Evolutionary conservation across 257 asterid genomes (phyloP).

Genomic region (Jacaranda mimosifolia): DNA sequence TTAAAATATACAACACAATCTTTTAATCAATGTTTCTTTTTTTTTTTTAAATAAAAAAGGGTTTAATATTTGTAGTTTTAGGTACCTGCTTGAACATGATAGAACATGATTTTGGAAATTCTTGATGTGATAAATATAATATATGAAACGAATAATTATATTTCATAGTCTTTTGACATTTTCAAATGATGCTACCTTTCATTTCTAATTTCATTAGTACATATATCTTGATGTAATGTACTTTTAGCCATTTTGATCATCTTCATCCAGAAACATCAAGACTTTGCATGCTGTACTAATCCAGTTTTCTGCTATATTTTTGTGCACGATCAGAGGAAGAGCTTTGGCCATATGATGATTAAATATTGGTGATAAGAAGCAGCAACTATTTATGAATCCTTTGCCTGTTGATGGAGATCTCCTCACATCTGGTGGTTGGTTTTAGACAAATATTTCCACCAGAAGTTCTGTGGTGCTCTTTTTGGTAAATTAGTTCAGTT

Average conservation of each 20-base stretch:
- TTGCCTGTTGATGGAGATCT: too few species aligned
- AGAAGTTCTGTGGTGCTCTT: not conserved
- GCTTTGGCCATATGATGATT: conserved; percentile 18
- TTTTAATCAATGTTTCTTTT: not conserved
- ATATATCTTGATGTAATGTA: too few species aligned
- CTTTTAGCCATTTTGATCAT: too few species aligned
- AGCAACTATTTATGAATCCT: too few species aligned
- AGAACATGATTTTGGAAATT: not conserved
- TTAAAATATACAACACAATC: not conserved
- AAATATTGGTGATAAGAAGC: not conserved
- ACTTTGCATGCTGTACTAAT: not conserved
- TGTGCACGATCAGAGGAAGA: conserved; percentile 31
- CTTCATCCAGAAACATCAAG: too few species aligned
- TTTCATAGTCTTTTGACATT: not conserved
- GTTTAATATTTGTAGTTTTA: not conserved
- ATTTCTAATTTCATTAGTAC: too few species aligned
- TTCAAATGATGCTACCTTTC: not conserved
- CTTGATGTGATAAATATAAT: not conserved
- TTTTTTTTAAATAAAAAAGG: not conserved
- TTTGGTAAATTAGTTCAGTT: not conserved
- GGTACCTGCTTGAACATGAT: not conserved
- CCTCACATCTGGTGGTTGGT: too few species aligned
- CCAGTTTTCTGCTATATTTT: not conserved
- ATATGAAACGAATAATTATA: too few species aligned
- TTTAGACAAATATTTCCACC: not conserved